Evolutionary conservation across 2,329 filamentous ascomycete genomes (phyloP).

Genomic region (Emmonsiellopsis sp.): DNA sequence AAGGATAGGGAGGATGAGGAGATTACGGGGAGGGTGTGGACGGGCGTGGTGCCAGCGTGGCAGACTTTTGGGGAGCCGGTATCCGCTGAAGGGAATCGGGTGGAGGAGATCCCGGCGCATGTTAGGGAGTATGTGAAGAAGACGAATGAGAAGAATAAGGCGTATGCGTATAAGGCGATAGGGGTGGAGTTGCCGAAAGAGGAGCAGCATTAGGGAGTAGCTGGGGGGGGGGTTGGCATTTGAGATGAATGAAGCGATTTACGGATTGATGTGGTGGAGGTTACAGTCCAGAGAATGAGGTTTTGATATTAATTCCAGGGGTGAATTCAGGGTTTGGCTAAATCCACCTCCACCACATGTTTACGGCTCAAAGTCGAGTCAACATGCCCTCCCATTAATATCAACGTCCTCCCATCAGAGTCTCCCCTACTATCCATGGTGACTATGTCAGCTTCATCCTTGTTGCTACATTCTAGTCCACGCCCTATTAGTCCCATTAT

Average conservation of each 20-base stretch:
- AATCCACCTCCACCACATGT: too few relatives aligned
- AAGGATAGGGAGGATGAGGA: conserved; percentile 43
- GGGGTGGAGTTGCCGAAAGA: conserved; percentile 19
- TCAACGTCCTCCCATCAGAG: too few relatives aligned
- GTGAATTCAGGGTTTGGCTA: too few relatives aligned
- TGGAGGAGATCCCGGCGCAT: conserved; percentile 53
- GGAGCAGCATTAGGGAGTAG: conserved; percentile 18
- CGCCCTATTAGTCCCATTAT: background rate
- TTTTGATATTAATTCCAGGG: too few relatives aligned
- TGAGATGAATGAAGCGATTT: too few relatives aligned
- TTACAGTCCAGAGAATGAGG: too few relatives aligned
- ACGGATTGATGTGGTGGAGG: too few relatives aligned
- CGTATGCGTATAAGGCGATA: conserved; percentile 32
- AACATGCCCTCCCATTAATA: too few relatives aligned
- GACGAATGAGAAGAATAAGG: conserved; percentile 36
- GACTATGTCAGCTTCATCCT: background rate
- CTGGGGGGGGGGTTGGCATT: too few relatives aligned
- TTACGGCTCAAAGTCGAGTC: too few relatives aligned
- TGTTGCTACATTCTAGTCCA: background rate
- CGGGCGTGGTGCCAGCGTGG: conserved; percentile 57
- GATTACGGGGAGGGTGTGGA: conserved; percentile 46
- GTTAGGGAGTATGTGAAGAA: conserved; percentile 46
- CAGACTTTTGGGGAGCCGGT: conserved; percentile 56
- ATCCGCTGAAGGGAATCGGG: conserved; percentile 49
- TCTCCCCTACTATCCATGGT: too few relatives aligned